Conservation (phyloP, 2,329 filamentous ascomycete species). For the Westerdykella aurantiaca region DNA sequence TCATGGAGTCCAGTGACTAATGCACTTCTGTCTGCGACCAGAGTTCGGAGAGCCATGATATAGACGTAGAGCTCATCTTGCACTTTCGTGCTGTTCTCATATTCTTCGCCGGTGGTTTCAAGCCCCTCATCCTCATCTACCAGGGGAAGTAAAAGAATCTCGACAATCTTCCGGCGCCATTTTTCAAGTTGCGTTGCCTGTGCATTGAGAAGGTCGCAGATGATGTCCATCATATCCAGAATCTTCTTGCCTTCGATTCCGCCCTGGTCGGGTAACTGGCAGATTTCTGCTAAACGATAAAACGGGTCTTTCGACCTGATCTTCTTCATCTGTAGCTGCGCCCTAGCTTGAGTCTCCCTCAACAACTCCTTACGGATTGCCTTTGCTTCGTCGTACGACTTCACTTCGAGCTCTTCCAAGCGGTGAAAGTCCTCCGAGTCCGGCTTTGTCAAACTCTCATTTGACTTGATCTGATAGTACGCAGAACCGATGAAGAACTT, state of each 20-base stretch:
- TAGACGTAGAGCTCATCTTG: slow-evolving; percentile 89
- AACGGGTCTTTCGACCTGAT: slow-evolving; percentile 24
- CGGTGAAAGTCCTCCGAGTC: slow-evolving; percentile 61
- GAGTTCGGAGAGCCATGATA: slow-evolving; percentile 68
- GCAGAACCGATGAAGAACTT: slow-evolving; percentile 81
- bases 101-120: slow-evolving; percentile 83
- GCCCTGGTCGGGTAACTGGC: slow-evolving; percentile 53
- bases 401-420: slow-evolving; percentile 64
- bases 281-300: slow-evolving; percentile 30
- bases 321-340: slow-evolving; percentile 59
- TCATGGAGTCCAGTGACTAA: slow-evolving; percentile 74
- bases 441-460: slow-evolving; percentile 57
- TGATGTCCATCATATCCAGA: slow-evolving; percentile 58
- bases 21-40: slow-evolving; percentile 72
- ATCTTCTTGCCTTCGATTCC: slow-evolving; percentile 69
- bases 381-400: slow-evolving; percentile 74
- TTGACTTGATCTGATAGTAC: slow-evolving; percentile 74
- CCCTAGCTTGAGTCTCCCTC: slow-evolving; percentile 52
- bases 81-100: slow-evolving; percentile 76
- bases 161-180: slow-evolving; percentile 68
- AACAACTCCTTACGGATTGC: slow-evolving; percentile 71
- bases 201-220: slow-evolving; percentile 62
- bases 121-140: slow-evolving; percentile 71
- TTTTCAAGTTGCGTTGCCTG: slow-evolving; percentile 66
- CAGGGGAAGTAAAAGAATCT: slow-evolving; percentile 66